A percentile compares a stretch with the other conserved stretches of the same genome.
phyloP scores from a whole-genome alignment of 208 protist genomes.

The Crithidia expoeki region DNA sequence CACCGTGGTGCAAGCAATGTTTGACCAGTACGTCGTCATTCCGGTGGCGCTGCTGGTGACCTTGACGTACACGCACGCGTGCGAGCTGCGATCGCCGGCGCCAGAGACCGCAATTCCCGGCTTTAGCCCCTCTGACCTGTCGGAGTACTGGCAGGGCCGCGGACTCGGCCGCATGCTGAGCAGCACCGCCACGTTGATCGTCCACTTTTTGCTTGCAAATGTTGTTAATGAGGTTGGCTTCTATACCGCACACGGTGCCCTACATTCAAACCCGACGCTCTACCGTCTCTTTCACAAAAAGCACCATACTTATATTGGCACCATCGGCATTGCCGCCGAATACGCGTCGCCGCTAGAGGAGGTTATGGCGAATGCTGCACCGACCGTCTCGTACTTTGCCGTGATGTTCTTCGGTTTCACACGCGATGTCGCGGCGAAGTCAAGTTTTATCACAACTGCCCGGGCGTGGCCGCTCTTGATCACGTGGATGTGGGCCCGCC shows the following conservation, averaged over 20 bases:
- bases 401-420: constrained; percentile 46
- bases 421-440: constrained; percentile 21
- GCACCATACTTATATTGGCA: constrained; percentile 72
- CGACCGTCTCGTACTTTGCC: constrained; percentile 47
- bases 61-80: constrained; percentile 20
- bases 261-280: constrained; percentile 45
- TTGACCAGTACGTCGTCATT: constrained; percentile 39
- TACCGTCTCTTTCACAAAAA: constrained; percentile 71
- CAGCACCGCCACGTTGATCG: constrained; percentile 20
- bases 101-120: constrained; percentile 27
- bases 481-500: constrained; percentile 50
- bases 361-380: constrained; percentile 47
- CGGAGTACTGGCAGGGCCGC: constrained; percentile 19
- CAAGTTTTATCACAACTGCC: constrained; percentile 26
- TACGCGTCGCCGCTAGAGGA: constrained; percentile 55
- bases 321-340: constrained; percentile 67
- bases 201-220: constrained; percentile 47
- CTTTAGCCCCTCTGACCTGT: constrained; percentile 28
- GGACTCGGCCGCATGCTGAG: constrained; percentile 8
- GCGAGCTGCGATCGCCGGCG: constrained; percentile 23
- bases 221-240: constrained; percentile 58
- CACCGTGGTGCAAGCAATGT: constrained; percentile 28
- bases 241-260: constrained; percentile 43
- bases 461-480: constrained; percentile 51
- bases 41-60: constrained; percentile 21